Evolutionary conservation across 805 yeast genomes (phyloP), one percentile per base, ranked within the genome.

Genomic region (Wickerhamiella azyma): DNA sequence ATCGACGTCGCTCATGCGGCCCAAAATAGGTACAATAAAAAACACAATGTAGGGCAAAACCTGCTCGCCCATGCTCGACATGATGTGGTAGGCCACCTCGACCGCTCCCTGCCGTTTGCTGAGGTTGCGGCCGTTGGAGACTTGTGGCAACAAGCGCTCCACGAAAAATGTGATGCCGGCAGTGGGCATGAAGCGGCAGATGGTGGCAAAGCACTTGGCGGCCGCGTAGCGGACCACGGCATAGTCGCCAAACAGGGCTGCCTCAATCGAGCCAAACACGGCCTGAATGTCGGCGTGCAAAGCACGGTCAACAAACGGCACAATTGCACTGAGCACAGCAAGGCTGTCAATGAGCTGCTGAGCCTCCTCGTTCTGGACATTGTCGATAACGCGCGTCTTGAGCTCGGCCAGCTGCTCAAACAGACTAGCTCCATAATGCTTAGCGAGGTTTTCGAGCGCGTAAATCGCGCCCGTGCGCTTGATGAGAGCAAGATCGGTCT

Each of bases 1-100:
- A 58, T 89, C 85, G 1, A 94, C 71, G 62, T 92, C 99, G 70
- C 96, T 88, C 98, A 92, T 92, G 58, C 98, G 74, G 39, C 98
- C 99, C 54, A 92, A 68, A 3, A 92, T 85, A 9, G 99, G 98
- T 24, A 94, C 97, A 61, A 92, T 85, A 55, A 92, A 72, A 61
- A 92, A 92, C 32, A 92, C 94, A 41, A 92, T 88, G 62, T 89
- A 92, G 0, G 99, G 99, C 50, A 92, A 66, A 47, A 94, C 85
- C 50, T 76, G 82, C 7, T 84, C 69, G 1, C 94, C 96, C 96
- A 92, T 85, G 3, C 81, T 73, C 35, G 71, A 69, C 2, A 94
- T 77, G 40, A 92, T 68, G 58, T 92, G 96, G 59, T 85, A 88
- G 7, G 89, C 72, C 19, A 92, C 76, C 64, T 92, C 99, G 47